Percentiles rank a stretch among this genome's conserved stretches.
Conservation (phyloP, 2,329 filamentous ascomycete genomes). For the Zasmidium cellare region DNA sequence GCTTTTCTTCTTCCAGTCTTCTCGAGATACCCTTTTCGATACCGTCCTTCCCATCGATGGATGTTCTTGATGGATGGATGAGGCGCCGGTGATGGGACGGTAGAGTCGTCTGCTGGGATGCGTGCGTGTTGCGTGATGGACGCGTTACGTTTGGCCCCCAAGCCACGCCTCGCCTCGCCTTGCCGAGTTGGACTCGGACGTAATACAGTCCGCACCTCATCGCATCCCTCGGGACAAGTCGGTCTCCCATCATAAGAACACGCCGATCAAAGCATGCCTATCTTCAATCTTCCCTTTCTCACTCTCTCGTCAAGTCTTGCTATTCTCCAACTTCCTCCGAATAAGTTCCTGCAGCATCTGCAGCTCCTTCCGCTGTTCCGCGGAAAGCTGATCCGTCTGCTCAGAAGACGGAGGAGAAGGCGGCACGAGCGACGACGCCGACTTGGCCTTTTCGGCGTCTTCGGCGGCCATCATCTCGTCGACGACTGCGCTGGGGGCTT, state of each 20-base stretch:
- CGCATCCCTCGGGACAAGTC: neutral
- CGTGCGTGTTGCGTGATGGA: too few relatives aligned
- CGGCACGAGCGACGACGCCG: slow-evolving; percentile 23
- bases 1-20: too few relatives aligned
- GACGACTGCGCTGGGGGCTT: slow-evolving; percentile 45
- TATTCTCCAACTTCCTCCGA: slow-evolving; percentile 30
- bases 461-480: slow-evolving; percentile 37
- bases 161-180: slow-evolving; percentile 5
- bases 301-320: slow-evolving; percentile 33
- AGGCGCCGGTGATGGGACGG: too few relatives aligned
- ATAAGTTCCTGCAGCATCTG: slow-evolving; percentile 39
- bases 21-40: neutral
- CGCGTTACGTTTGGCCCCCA: neutral
- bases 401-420: slow-evolving; percentile 31
- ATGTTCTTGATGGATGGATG: too few relatives aligned
- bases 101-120: too few relatives aligned
- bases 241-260: too few relatives aligned
- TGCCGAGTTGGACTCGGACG: neutral
- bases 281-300: too few relatives aligned
- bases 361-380: slow-evolving; percentile 36
- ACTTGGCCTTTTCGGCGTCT: slow-evolving; percentile 25
- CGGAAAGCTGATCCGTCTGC: slow-evolving; percentile 34
- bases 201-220: neutral
- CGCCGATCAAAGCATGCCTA: too few relatives aligned
- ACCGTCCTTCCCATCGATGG: neutral